Evolutionary conservation across 331 rosid species (phyloP).

Genomic region (Rhamnella rubrinervis): DNA sequence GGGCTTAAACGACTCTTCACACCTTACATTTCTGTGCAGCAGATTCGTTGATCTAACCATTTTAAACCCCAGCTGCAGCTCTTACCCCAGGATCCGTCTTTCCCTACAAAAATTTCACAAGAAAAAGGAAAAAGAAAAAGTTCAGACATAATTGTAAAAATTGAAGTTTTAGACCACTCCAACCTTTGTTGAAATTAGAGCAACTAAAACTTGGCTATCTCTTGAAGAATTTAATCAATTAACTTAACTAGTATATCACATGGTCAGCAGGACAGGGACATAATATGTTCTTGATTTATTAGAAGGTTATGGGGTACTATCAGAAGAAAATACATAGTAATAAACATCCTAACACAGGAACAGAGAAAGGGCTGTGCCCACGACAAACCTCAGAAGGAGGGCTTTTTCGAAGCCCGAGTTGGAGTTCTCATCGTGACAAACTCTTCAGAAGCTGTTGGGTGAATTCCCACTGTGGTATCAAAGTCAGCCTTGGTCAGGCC

Average conservation of each 20-base stretch:
- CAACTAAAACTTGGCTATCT: neutral
- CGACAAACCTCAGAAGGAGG: conserved; percentile 60
- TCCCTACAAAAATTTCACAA: conserved; percentile 49
- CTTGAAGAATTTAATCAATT: neutral
- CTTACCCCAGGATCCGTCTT: conserved; percentile 54
- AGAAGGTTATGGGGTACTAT: neutral
- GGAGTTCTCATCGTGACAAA: conserved; percentile 92
- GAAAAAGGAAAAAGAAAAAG: too few species aligned
- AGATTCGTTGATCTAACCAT: conserved; percentile 16
- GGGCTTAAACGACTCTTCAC: neutral
- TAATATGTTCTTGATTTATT: neutral
- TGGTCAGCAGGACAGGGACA: neutral
- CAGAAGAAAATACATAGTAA: neutral
- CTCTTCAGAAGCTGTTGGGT: conserved; percentile 95
- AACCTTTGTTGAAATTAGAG: neutral
- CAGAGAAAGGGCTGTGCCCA: conserved; percentile 9
- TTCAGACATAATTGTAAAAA: neutral
- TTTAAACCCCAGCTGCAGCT: conserved; percentile 60
- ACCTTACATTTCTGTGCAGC: conserved; percentile 28
- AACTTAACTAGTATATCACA: neutral
- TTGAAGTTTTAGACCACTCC: neutral
- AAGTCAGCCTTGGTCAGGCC: conserved; percentile 91
- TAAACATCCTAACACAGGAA: conserved; percentile 17
- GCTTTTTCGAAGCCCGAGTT: conserved; percentile 61
- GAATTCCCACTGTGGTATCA: conserved; percentile 87